These are phyloP conservation scores for Acidomyces sp. DNA, from an alignment of 495 filamentous ascomycete genomes.

Conservation along the genomic window DNA sequence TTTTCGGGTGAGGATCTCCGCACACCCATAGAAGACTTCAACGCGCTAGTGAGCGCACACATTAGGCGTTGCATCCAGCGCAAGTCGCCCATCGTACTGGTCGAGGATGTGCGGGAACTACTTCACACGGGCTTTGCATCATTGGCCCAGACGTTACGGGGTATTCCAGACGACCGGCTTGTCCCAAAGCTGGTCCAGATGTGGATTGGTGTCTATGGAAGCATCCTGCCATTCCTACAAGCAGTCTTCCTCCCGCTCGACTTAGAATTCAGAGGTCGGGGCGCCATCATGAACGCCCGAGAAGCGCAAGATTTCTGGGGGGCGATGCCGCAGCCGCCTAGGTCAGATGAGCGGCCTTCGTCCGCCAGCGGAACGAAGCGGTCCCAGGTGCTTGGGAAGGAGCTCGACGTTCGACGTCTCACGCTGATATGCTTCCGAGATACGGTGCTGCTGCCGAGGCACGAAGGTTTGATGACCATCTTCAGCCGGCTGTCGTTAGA, in stretches of 20 bases:
- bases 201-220: constrained; percentile 85
- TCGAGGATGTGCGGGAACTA: constrained; percentile 70
- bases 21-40: constrained; percentile 87
- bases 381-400: constrained; percentile 34
- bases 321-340: constrained; percentile 32
- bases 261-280: constrained; percentile 79
- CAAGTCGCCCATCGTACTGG: constrained; percentile 23
- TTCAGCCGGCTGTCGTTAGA: constrained; percentile 87
- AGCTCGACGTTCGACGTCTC: constrained; percentile 75
- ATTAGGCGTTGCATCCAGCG: constrained; percentile 30
- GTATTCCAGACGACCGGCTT: constrained; percentile 65
- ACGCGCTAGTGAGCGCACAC: constrained; percentile 52
- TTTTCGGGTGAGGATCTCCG: constrained; percentile 88
- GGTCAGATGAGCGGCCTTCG: constrained; percentile 11
- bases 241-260: constrained; percentile 91
- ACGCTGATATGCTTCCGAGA: constrained; percentile 86
- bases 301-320: constrained; percentile 87
- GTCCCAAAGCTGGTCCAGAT: constrained; percentile 81
- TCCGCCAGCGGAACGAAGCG: constrained; percentile 10
- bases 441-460: constrained; percentile 68
- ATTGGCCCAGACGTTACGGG: constrained; percentile 68
- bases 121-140: constrained; percentile 69
- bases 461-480: constrained; percentile 71
- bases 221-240: constrained; percentile 85
- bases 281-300: constrained; percentile 56